Percentiles rank a stretch among this genome's conserved stretches.
These are phyloP conservation scores for Nakazawaea sp. DNA, from an alignment of 805 yeast species.

Conservation along the genomic window DNA sequence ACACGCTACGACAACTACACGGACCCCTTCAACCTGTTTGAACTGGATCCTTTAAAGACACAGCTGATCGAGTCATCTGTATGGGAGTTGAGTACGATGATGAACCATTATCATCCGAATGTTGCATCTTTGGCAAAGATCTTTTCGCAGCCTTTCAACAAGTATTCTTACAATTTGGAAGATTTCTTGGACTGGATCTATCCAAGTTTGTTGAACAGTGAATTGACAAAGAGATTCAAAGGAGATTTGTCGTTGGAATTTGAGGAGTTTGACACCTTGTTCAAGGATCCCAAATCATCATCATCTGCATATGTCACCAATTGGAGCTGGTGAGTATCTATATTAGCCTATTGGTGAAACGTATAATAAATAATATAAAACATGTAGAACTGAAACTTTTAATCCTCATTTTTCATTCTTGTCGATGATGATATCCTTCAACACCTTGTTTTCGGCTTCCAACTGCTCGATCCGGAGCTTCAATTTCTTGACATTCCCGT, in stretches of 20 bases:
- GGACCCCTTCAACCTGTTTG: constrained; percentile 66
- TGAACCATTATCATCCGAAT: constrained; percentile 87
- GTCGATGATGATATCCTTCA: constrained; percentile 66
- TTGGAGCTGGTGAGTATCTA: constrained; percentile 9
- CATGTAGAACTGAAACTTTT: too few species aligned
- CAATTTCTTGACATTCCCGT: constrained; percentile 54
- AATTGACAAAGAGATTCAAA: constrained; percentile 55
- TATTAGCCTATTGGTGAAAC: neutral
- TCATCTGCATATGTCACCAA: neutral
- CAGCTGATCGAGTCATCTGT: constrained; percentile 78
- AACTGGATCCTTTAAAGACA: constrained; percentile 70
- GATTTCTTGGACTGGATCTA: constrained; percentile 94
- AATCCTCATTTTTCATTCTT: neutral
- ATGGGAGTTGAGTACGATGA: constrained; percentile 84
- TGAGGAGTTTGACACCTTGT: constrained; percentile 41
- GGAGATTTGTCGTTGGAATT: constrained; percentile 75
- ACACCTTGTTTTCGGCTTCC: constrained; percentile 87
- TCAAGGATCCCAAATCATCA: constrained; percentile 19
- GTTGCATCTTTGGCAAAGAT: constrained; percentile 88
- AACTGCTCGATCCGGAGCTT: constrained; percentile 73
- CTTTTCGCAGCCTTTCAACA: constrained; percentile 83
- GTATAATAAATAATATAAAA: neutral
- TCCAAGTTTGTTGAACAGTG: constrained; percentile 54
- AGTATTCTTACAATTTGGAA: constrained; percentile 81
- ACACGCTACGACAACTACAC: constrained; percentile 25